Percentiles rank a stretch among this genome's conserved stretches.
These are phyloP conservation scores for Exophiala sideris DNA, from an alignment of 2,329 filamentous ascomycete genomes.

Conservation along the genomic window DNA sequence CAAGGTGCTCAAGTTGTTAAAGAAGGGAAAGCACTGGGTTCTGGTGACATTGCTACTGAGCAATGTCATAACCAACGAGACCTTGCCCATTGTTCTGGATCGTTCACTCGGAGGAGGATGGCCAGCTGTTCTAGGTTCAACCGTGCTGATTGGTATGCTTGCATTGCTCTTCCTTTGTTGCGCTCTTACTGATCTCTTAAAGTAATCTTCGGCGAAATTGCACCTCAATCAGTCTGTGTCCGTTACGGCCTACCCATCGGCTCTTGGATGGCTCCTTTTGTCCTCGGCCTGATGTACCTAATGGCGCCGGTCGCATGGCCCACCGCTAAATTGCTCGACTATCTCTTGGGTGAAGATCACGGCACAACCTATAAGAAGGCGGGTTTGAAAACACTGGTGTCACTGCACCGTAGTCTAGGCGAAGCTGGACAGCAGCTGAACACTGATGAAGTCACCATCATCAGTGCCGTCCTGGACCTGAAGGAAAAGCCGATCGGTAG, in stretches of 20 bases:
- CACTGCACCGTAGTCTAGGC: slow-evolving; percentile 86
- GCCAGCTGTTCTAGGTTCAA: slow-evolving; percentile 90
- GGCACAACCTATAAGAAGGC: slow-evolving; percentile 98
- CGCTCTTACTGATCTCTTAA: slow-evolving; percentile 11
- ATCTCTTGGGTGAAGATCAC: slow-evolving; percentile 87
- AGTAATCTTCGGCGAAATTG: slow-evolving; percentile 98
- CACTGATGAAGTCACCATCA: slow-evolving; percentile 97
- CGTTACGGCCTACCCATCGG: slow-evolving; percentile 94
- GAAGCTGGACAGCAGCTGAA: slow-evolving; percentile 82
- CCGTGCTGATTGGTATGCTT: slow-evolving; percentile 78
- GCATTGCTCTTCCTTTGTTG: neutral
- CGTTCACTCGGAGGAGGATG: slow-evolving; percentile 90
- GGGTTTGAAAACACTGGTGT: slow-evolving; percentile 92
- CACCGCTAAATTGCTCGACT: slow-evolving; percentile 91
- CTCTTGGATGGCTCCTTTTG: slow-evolving; percentile 85
- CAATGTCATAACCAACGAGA: slow-evolving; percentile 98
- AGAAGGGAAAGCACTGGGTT: slow-evolving; percentile 96
- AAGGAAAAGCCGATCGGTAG: slow-evolving; percentile 93
- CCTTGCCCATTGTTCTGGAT: slow-evolving; percentile 90
- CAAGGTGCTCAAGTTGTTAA: slow-evolving; percentile 73
- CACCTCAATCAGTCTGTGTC: slow-evolving; percentile 93
- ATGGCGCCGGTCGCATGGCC: slow-evolving; percentile 89
- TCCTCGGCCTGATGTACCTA: slow-evolving; percentile 86
- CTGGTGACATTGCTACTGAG: slow-evolving; percentile 88
- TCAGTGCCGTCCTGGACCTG: slow-evolving; percentile 90